Conservation (phyloP, 169 alveolate genomes). For the Plasmodium cynomolgi region DNA sequence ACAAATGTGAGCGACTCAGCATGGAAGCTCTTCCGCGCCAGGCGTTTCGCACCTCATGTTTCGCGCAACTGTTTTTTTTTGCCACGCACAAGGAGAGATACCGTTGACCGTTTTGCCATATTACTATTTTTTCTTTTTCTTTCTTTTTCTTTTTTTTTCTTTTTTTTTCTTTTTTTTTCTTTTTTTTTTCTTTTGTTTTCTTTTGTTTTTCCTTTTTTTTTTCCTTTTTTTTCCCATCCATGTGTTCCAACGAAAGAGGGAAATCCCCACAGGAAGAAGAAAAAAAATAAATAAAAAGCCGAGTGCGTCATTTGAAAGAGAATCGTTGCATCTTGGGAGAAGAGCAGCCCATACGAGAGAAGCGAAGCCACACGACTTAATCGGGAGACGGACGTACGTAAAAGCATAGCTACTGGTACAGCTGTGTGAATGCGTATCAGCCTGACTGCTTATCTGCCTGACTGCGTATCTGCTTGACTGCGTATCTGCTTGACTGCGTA, state of each 20-base stretch:
- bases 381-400: no score
- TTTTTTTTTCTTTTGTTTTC: no score
- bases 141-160: no score
- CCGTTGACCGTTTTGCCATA: background rate
- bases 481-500: no score
- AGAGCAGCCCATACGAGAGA: background rate
- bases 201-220: no score
- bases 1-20: background rate
- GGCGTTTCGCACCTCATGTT: background rate
- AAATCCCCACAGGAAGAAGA: background rate
- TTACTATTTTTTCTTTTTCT: no score
- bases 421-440: no score
- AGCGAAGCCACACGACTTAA: no score
- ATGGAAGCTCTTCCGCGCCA: background rate
- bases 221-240: background rate
- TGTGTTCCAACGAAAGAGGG: background rate
- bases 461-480: no score
- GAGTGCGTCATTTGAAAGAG: background rate
- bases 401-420: background rate
- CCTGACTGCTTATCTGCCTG: no score
- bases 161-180: no score
- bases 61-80: background rate
- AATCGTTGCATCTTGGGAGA: background rate
- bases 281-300: background rate
- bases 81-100: background rate